phyloP scores from a whole-genome alignment of 2,329 filamentous ascomycete species.

The Mycosphaerella arachidis region DNA sequence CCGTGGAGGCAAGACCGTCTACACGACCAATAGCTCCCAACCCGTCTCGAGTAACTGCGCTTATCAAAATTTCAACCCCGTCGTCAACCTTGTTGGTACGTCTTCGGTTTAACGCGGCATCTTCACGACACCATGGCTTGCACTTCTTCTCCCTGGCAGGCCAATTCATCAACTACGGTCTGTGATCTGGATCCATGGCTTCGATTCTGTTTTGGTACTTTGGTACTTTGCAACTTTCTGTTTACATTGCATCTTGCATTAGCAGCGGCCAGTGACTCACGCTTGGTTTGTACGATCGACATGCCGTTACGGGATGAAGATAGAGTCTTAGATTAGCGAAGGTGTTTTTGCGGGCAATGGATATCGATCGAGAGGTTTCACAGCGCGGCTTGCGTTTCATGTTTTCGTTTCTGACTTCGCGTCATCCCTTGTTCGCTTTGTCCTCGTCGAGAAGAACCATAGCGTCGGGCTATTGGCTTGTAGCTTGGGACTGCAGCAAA shows the following conservation, averaged over 20 bases:
- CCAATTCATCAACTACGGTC: constrained; percentile 10
- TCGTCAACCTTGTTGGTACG: constrained; percentile 33
- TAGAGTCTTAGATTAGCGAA: constrained; percentile 21
- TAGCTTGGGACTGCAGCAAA: constrained; percentile 12
- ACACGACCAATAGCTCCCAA: constrained; percentile 25
- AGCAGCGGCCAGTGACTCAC: constrained; percentile 11
- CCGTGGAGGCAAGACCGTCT: constrained; percentile 26
- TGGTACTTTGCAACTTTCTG: constrained; percentile 12
- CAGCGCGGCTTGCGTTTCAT: neutral
- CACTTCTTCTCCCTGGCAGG: neutral
- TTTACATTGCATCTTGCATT: constrained; percentile 16
- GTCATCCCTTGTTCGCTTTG: constrained; percentile 7
- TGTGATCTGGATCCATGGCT: constrained; percentile 3
- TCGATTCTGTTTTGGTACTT: constrained; percentile 4
- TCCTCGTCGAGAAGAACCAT: constrained; percentile 14
- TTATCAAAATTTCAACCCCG: constrained; percentile 36
- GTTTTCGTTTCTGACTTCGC: neutral
- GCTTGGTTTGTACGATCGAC: constrained; percentile 17
- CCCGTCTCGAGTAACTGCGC: constrained; percentile 28
- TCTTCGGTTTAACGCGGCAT: constrained; percentile 18
- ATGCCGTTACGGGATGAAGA: constrained; percentile 17
- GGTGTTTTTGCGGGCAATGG: constrained; percentile 11
- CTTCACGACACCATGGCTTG: constrained; percentile 1
- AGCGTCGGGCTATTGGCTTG: constrained; percentile 8
- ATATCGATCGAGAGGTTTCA: neutral